A percentile compares a stretch with the other conserved stretches of the same genome.
Evolutionary conservation across 805 yeast genomes (phyloP).

Genomic region (Yamadazyma tumulicola): DNA sequence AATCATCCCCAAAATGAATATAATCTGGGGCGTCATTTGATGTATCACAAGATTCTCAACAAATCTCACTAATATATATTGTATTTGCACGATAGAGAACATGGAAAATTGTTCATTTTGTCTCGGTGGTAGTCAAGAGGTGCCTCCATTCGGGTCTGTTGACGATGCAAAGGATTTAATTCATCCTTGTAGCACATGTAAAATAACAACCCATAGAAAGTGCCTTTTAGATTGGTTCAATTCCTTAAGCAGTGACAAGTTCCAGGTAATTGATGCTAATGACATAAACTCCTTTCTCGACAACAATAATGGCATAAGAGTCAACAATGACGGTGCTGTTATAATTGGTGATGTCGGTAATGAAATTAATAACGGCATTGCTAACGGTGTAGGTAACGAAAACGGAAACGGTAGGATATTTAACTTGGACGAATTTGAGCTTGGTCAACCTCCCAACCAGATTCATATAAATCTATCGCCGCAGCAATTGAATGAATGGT

Average conservation of each 20-base stretch:
- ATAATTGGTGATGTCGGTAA: background rate
- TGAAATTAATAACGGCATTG: background rate
- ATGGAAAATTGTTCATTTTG: conserved; percentile 42
- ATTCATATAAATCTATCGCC: conserved; percentile 12
- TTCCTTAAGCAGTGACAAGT: conserved; percentile 27
- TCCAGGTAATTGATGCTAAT: conserved; percentile 15
- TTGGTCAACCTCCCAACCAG: conserved; percentile 10
- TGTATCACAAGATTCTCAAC: too few species aligned
- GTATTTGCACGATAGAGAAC: too few species aligned
- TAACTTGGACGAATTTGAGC: conserved; percentile 11
- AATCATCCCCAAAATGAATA: too few species aligned
- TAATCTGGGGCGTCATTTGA: too few species aligned
- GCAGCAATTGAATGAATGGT: conserved; percentile 14
- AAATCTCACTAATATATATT: too few species aligned
- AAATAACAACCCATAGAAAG: conserved; percentile 32
- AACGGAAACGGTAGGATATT: background rate
- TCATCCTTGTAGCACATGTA: conserved; percentile 37
- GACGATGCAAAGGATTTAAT: conserved; percentile 35
- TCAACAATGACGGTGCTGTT: too few species aligned
- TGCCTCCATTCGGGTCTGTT: conserved; percentile 36
- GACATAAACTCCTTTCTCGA: conserved; percentile 1
- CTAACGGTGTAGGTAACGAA: background rate
- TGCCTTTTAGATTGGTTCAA: conserved; percentile 42
- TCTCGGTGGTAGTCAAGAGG: conserved; percentile 35
- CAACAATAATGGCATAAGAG: background rate